Base-by-base conservation (phyloP, 257 asterid species). In the Mitragyna speciosa region DNA sequence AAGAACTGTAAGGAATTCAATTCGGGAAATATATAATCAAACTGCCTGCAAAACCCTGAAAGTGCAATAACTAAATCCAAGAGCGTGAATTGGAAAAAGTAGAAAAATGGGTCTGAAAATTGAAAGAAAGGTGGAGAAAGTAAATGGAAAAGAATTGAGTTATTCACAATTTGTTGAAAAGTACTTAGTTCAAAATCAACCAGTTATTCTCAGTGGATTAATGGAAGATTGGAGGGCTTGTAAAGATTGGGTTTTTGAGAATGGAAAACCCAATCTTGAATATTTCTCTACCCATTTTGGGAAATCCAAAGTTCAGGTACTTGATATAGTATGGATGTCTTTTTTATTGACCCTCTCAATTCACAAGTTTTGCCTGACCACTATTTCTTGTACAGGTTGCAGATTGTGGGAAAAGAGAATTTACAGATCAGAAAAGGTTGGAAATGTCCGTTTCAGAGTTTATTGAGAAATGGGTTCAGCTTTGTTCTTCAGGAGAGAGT, bases 401-500 rank as follows among this genome's bases (percentile, higher is more conserved):
- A 59, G 97, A 96, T 83, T 94, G 99, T 85, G 92, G 85, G 63
- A 81, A 86, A 20, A 89, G 82, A 87, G 99, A 91, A 75, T 92
- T 92, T 39, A 89, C 95, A 5, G 98, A 94, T 84, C 96, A 94
- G 79, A 92, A 88, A 90, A 91, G 98, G 84, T 16, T 88, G 26
- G 97, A 91, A 74, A 94, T 96, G 97, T 83, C 93, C 26, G 98
- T 96, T 82, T 85, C 91, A 4, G 97, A 92, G 67, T 96, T 94
- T 81, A 75, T 92, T n/a, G 87, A 88, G 72, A 79, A 69, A 24
- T 93, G 97, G 97, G 48, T 70, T 59, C 61, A 71, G 64, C 70
- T 73, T 81, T 77, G 83, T 81, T 54, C 83, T 54, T 54, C 80
- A 12, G 30, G 72, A 52, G 76, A 69, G 56, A 3, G 39, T 68